phyloP scores from a whole-genome alignment of 139 green algal species.

The Ostreobium quekettii region DNA sequence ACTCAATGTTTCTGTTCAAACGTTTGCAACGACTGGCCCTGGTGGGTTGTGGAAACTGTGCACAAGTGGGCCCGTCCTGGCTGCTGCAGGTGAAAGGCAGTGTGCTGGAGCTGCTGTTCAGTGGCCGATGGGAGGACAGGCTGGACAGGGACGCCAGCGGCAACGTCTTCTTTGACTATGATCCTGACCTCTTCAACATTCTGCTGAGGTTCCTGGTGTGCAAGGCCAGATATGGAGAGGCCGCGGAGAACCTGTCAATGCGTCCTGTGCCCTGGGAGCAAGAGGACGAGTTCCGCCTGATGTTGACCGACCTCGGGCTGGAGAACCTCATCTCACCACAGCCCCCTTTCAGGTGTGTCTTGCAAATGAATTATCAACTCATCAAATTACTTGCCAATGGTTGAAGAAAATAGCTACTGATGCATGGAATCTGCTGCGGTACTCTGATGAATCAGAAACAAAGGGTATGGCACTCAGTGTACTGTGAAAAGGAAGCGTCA shows the following conservation, averaged over 20 bases:
- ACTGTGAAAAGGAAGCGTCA: too few relatives aligned
- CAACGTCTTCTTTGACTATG: conserved; percentile 13
- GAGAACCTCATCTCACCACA: background rate
- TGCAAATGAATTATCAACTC: too few relatives aligned
- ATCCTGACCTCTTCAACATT: conserved; percentile 13
- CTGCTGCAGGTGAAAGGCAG: conserved; percentile 10
- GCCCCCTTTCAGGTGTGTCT: background rate
- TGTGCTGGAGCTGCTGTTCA: conserved; percentile 17
- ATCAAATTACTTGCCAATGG: too few relatives aligned
- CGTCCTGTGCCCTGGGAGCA: background rate
- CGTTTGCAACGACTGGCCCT: too few relatives aligned
- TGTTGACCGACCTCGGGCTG: conserved; percentile 9
- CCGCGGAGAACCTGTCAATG: background rate
- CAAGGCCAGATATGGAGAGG: background rate
- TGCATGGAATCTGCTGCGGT: too few relatives aligned
- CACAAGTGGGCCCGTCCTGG: too few relatives aligned
- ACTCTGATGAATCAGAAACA: too few relatives aligned
- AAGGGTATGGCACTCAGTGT: too few relatives aligned
- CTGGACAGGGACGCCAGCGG: conserved; percentile 2
- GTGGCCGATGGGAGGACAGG: conserved; percentile 16
- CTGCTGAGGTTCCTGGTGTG: background rate
- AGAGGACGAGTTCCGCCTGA: conserved; percentile 8
- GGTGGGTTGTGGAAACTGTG: too few relatives aligned
- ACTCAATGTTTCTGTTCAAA: too few relatives aligned
- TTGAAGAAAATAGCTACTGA: too few relatives aligned